A percentile compares a stretch with the other conserved stretches of the same genome.
These are phyloP conservation scores for Scheffersomyces ergatensis DNA, from an alignment of 805 yeast species.

Conservation along the genomic window DNA sequence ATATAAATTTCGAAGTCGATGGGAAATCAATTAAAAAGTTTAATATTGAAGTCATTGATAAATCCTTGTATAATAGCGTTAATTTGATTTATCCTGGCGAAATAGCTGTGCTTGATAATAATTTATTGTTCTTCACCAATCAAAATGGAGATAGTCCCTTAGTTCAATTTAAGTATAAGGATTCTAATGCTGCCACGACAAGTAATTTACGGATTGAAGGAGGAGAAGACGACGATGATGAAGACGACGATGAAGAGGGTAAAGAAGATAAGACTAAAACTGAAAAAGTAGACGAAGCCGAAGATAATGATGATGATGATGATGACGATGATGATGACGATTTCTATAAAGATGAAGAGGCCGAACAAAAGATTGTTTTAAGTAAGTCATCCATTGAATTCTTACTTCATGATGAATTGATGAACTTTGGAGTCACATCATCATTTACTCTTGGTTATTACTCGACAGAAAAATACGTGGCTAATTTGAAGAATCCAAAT, in stretches of 20 bases:
- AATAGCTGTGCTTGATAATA: conserved; percentile 38
- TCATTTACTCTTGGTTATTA: conserved; percentile 64
- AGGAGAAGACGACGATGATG: conserved; percentile 18
- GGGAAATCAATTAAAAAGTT: conserved; percentile 40
- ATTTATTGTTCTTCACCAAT: conserved; percentile 58
- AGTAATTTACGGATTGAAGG: not conserved
- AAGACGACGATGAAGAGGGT: conserved; percentile 12
- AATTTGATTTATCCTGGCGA: conserved; percentile 37
- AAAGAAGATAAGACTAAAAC: conserved; percentile 4
- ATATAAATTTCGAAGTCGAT: conserved; percentile 37
- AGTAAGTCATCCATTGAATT: conserved; percentile 28
- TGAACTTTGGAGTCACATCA: conserved; percentile 72
- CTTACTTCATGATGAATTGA: conserved; percentile 48
- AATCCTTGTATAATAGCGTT: conserved; percentile 25
- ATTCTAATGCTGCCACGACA: conserved; percentile 2
- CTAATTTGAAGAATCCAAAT: conserved; percentile 70
- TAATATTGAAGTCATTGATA: conserved; percentile 29
- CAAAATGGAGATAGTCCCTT: conserved; percentile 59
- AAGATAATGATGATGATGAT: conserved; percentile 32
- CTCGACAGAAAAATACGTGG: conserved; percentile 50
- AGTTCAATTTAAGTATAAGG: conserved; percentile 36
- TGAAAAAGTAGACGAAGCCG: conserved; percentile 3
- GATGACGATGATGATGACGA: conserved; percentile 56
- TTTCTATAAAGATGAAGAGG: conserved; percentile 29
- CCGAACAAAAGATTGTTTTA: conserved; percentile 13